Percentiles rank a stretch among this genome's conserved stretches.
Conservation (phyloP, 176 grass and related monocot species). For the Typha latifolia region DNA sequence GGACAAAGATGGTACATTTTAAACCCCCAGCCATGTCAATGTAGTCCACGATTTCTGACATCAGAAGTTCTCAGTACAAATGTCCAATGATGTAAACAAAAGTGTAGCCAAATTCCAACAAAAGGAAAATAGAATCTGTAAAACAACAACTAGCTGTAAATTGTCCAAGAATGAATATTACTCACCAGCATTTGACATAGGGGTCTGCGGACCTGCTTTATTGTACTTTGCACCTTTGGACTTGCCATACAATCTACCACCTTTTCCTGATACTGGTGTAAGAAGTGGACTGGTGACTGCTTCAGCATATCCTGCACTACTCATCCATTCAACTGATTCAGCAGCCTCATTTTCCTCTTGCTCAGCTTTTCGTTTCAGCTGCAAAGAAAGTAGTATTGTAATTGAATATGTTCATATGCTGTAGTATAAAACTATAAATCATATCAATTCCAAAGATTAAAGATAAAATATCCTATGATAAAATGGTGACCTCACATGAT, state of each 20-base stretch:
- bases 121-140: constrained; percentile 2
- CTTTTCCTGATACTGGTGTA: constrained; percentile 46
- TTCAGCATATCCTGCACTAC: constrained; percentile 42
- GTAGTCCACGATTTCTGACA: too few species aligned
- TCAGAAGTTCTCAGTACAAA: too few species aligned
- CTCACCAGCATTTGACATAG: constrained; percentile 66
- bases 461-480: not conserved
- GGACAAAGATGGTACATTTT: constrained; percentile 4
- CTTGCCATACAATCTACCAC: constrained; percentile 33
- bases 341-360: constrained; percentile 35
- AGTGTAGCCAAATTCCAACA: constrained; percentile 10
- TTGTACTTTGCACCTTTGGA: constrained; percentile 40
- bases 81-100: too few species aligned
- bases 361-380: constrained; percentile 59
- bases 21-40: too few species aligned
- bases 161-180: not conserved
- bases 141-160: not conserved
- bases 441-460: not conserved
- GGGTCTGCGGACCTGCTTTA: constrained; percentile 37
- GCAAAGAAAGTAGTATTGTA: constrained; percentile 5
- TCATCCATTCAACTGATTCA: constrained; percentile 42
- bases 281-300: constrained; percentile 35
- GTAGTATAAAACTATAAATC: not conserved
- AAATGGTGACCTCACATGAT: too few species aligned
- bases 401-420: not conserved